Base-by-base conservation (phyloP, 352 stramenopile genomes). In the Pythium rishiriense region DNA sequence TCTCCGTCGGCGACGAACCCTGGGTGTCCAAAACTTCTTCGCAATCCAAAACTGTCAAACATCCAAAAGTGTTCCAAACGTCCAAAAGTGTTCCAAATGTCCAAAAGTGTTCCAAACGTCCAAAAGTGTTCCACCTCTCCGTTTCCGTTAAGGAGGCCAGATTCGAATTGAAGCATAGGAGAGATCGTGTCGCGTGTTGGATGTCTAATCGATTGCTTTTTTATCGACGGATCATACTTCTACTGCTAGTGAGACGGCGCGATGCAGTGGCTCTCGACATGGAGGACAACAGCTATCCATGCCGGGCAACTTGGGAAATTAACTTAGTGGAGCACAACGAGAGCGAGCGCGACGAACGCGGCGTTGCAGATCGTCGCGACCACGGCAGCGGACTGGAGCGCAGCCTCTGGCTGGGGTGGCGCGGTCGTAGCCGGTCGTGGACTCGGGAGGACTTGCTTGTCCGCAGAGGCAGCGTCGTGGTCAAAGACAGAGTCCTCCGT, bases 281-380 rank as follows among this genome's bases (percentile, higher is more conserved):
- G 15, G 12, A 15, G 37, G 37, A 39, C 14, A 19, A 68, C 85
- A 6, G 31, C 60, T 10, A 69, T 78, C 10, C 74, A 62, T 50
- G 73, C n/a, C 85, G 46, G 68, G 75, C 49, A 56, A 83, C 63
- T 65, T 84, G 37, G 76, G 78, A 46, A 25, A 11, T 31, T 56
- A 45, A n/a, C 49, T 56, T 60, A 60, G 12, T 50, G 42, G 19
- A 60, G 42, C 10, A 37, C 39, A n/a, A 49, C 28, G 14, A 50
- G 12, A 2, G 39, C 21, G 53, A 60, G 6, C 24, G 42, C 39
- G 15, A 60, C 9, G 25, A 60, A 60, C 2, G 39, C 37, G 11
- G 28, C 39, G 17, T 60, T 26, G 17, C 53, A 60, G 3, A 60
- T 29, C 39, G 39, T 49, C 0, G 53, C 39, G 19, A 60, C 35